Conservation (phyloP, 2,329 filamentous ascomycete genomes). For the Thelonectria olida region DNA sequence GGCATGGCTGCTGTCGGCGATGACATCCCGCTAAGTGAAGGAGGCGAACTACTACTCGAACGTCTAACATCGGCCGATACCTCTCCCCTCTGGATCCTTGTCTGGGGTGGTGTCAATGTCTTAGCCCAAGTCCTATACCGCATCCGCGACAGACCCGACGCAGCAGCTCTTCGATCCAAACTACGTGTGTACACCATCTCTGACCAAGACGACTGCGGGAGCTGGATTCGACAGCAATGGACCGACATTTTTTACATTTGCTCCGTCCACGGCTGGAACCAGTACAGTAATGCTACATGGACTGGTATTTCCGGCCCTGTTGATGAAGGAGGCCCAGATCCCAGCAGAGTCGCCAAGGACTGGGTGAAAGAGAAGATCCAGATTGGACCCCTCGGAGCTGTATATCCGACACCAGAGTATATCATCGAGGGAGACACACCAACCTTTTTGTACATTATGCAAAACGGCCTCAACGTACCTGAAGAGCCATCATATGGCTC, state of each 20-base stretch:
- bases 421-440: constrained; percentile 63
- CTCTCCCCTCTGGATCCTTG: constrained; percentile 59
- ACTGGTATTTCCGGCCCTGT: constrained; percentile 58
- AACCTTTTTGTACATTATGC: constrained; percentile 54
- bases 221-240: constrained; percentile 56
- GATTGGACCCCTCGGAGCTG: constrained; percentile 52
- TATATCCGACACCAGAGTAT: constrained; percentile 56
- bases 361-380: constrained; percentile 65
- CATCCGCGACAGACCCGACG: constrained; percentile 40
- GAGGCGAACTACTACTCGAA: constrained; percentile 52
- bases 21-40: constrained; percentile 42
- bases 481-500: constrained; percentile 57
- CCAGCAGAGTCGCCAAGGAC: constrained; percentile 53
- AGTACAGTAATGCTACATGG: constrained; percentile 64
- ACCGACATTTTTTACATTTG: constrained; percentile 65
- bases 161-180: constrained; percentile 48
- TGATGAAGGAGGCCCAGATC: constrained; percentile 48
- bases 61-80: constrained; percentile 26
- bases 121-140: constrained; percentile 55
- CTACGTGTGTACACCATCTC: constrained; percentile 64
- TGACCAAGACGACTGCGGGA: constrained; percentile 65
- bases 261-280: constrained; percentile 64
- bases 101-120: constrained; percentile 63
- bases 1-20: constrained; percentile 32
- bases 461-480: constrained; percentile 47